phyloP scores from a whole-genome alignment of 371 early-diverging fungal species.

The Zychaea mexicana region DNA sequence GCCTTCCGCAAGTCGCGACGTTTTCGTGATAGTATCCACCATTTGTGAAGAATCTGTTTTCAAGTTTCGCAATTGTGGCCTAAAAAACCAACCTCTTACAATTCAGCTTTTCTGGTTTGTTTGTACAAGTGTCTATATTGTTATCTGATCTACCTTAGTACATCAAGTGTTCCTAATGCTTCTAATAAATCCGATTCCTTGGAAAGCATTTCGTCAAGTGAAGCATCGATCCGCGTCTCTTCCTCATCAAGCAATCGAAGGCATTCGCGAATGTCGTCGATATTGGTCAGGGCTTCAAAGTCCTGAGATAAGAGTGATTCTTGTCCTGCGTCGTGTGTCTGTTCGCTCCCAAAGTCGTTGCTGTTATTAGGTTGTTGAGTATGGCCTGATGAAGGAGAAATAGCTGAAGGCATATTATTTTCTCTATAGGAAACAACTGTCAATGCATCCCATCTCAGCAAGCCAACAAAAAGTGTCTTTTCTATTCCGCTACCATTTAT shows the following conservation, averaged over 20 bases:
- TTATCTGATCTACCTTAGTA: slow-evolving; percentile 43
- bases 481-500: no score
- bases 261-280: slow-evolving; percentile 67
- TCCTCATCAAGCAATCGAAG: slow-evolving; percentile 66
- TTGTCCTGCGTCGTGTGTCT: not conserved
- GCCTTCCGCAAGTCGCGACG: slow-evolving; percentile 74
- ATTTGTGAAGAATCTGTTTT: slow-evolving; percentile 56
- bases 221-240: slow-evolving; percentile 66
- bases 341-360: not conserved
- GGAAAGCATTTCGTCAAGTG: slow-evolving; percentile 60
- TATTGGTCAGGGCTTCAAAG: slow-evolving; percentile 56
- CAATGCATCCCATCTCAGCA: not conserved
- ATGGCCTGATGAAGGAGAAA: not conserved
- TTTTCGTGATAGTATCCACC: slow-evolving; percentile 63
- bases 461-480: no score
- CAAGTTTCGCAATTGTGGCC: slow-evolving; percentile 63
- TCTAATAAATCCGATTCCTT: slow-evolving; percentile 28
- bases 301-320: slow-evolving; percentile 13
- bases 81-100: slow-evolving; percentile 22
- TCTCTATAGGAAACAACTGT: not conserved
- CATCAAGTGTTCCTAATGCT: slow-evolving; percentile 38
- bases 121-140: not conserved
- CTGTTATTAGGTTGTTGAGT: no score
- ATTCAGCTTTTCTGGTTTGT: not conserved
- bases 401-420: not conserved